Evolutionary conservation across 2,329 filamentous ascomycete genomes (phyloP).

Genomic region (Chrysosporium keratinophilum): DNA sequence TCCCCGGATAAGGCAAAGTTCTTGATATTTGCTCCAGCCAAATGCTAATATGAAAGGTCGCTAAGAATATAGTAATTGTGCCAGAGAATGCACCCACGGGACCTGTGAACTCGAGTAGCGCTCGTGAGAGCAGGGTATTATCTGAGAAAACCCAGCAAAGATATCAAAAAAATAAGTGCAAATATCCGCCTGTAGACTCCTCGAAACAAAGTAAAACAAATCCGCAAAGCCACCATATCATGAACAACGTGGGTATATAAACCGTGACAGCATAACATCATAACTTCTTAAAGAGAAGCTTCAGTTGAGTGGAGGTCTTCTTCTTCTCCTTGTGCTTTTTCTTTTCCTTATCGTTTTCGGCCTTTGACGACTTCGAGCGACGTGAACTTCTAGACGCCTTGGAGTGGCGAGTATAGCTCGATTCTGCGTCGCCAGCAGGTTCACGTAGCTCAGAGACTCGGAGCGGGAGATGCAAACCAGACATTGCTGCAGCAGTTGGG

Average conservation of each 20-base stretch:
- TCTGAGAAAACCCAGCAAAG: not conserved
- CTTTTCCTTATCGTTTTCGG: constrained; percentile 9
- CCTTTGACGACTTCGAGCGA: constrained; percentile 7
- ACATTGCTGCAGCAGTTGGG: constrained; percentile 44
- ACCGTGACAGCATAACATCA: not conserved
- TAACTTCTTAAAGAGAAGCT: constrained; percentile 12
- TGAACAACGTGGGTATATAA: not conserved
- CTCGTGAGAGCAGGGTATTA: not conserved
- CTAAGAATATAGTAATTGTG: not conserved
- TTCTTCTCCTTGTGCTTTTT: constrained; percentile 14
- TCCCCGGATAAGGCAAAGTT: too few species aligned
- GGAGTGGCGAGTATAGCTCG: constrained; percentile 12
- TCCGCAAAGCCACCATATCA: not conserved
- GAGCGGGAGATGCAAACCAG: constrained; percentile 29
- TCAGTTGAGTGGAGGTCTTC: constrained; percentile 12
- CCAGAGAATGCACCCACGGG: not conserved
- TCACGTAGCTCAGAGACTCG: constrained; percentile 23
- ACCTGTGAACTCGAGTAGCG: not conserved
- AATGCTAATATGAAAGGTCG: not conserved
- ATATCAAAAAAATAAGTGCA: not conserved
- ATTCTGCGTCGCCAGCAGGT: constrained; percentile 4
- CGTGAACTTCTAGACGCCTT: constrained; percentile 11
- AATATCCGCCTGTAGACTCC: not conserved
- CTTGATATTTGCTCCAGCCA: too few species aligned
- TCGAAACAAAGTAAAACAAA: not conserved